A percentile compares a stretch with the other conserved stretches of the same genome.
Conservation (phyloP, 2,329 filamentous ascomycete genomes). For the Colletotrichum sublineola region DNA sequence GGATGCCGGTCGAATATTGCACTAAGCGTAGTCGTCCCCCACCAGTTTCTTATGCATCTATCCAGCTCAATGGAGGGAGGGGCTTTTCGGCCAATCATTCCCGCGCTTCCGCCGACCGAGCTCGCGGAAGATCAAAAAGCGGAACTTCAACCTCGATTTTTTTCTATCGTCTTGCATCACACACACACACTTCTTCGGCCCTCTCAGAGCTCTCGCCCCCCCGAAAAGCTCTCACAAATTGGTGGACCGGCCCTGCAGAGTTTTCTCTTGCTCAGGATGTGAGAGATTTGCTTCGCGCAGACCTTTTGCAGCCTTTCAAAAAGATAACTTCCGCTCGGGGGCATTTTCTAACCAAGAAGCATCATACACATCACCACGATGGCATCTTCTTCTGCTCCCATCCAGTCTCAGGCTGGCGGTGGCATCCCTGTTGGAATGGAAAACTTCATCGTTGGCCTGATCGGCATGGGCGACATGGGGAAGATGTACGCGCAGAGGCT, state of each 20-base stretch:
- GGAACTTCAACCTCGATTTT: constrained; percentile 27
- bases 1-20: constrained; percentile 13
- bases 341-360: constrained; percentile 7
- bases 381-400: constrained; percentile 38
- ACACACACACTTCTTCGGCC: not conserved
- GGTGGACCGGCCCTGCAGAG: constrained; percentile 2
- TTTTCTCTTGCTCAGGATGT: constrained; percentile 41
- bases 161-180: constrained; percentile 12
- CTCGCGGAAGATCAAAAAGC: constrained; percentile 38
- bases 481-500: constrained; percentile 96
- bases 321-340: not conserved
- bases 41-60: constrained; percentile 38
- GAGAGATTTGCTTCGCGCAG: constrained; percentile 38
- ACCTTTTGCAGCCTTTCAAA: constrained; percentile 30
- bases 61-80: constrained; percentile 31
- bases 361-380: constrained; percentile 17
- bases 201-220: constrained; percentile 8
- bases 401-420: constrained; percentile 32
- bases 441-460: constrained; percentile 87
- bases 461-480: constrained; percentile 99
- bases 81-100: constrained; percentile 40
- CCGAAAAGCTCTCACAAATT: constrained; percentile 11
- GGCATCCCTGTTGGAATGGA: constrained; percentile 65
- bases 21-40: constrained; percentile 38
- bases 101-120: constrained; percentile 31